Conservation (phyloP, 2,329 filamentous ascomycete species). For the Cladosporium colombiae region DNA sequence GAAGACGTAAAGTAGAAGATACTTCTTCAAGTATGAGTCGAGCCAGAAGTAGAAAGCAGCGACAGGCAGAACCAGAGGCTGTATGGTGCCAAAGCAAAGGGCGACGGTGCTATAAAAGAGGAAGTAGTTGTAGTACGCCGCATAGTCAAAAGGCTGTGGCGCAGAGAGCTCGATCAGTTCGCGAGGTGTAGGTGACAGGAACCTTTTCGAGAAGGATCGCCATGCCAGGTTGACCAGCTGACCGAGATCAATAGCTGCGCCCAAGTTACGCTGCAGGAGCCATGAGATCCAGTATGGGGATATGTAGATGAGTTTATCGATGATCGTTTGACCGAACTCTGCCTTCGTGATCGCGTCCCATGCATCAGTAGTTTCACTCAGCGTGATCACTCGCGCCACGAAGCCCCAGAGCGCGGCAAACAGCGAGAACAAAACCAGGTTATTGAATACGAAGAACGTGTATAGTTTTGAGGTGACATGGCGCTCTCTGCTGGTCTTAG, state of each 20-base stretch:
- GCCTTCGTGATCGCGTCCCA: constrained; percentile 69
- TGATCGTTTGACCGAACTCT: constrained; percentile 50
- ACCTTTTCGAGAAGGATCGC: constrained; percentile 81
- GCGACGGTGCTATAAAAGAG: constrained; percentile 91
- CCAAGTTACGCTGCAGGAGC: constrained; percentile 87
- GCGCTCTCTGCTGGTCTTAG: constrained; percentile 87
- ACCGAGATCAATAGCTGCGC: constrained; percentile 89
- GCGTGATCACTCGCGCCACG: constrained; percentile 63
- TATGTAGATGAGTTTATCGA: constrained; percentile 75
- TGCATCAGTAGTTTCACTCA: constrained; percentile 57
- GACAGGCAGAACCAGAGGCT: constrained; percentile 83
- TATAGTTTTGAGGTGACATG: constrained; percentile 95
- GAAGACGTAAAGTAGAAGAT: constrained; percentile 86
- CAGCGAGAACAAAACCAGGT: constrained; percentile 87
- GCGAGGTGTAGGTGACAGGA: constrained; percentile 83
- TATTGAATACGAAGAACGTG: constrained; percentile 97
- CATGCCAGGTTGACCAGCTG: constrained; percentile 83
- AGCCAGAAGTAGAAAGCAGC: constrained; percentile 86
- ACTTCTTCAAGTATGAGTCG: constrained; percentile 92
- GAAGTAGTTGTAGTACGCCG: constrained; percentile 97
- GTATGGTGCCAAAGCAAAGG: constrained; percentile 78
- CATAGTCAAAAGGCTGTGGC: constrained; percentile 89
- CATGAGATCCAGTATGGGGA: constrained; percentile 95
- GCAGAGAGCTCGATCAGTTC: constrained; percentile 91
- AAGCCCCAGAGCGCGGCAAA: constrained; percentile 83